Percentiles rank a stretch among this genome's conserved stretches.
Evolutionary conservation across 352 stramenopile species (phyloP).

Genomic region (Saprolegnia diclina): DNA sequence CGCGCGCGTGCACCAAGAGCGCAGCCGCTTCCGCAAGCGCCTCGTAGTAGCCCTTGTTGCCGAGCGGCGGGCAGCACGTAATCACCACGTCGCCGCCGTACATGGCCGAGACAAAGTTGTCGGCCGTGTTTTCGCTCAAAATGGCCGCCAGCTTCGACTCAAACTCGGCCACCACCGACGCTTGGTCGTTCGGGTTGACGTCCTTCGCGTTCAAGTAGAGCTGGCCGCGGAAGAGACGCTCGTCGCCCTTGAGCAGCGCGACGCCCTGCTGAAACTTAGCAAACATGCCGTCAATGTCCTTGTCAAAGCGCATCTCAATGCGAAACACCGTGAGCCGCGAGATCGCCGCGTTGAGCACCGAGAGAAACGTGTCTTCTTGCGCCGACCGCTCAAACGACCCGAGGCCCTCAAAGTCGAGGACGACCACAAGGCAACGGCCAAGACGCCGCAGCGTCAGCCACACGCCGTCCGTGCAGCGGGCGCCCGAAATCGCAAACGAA

Average conservation of each 20-base stretch:
- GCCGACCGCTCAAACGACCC: constrained; percentile 67
- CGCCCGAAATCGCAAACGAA: constrained; percentile 43
- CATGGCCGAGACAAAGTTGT: constrained; percentile 61
- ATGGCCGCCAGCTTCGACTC: constrained; percentile 41
- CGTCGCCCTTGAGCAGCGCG: constrained; percentile 55
- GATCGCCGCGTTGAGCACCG: constrained; percentile 59
- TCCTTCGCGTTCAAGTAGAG: constrained; percentile 75
- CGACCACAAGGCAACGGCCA: constrained; percentile 46
- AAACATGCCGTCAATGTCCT: constrained; percentile 67
- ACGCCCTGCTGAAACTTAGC: constrained; percentile 60
- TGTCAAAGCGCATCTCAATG: constrained; percentile 73
- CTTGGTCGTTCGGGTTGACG: constrained; percentile 59
- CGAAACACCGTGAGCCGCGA: constrained; percentile 72
- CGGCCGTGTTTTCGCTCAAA: constrained; percentile 43
- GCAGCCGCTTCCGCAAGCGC: constrained; percentile 42
- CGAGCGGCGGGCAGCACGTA: constrained; percentile 64
- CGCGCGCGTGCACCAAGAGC: constrained; percentile 34
- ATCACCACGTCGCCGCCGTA: constrained; percentile 52
- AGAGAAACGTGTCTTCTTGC: constrained; percentile 70
- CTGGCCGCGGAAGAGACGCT: constrained; percentile 46
- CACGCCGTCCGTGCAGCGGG: constrained; percentile 24
- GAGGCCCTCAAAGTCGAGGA: constrained; percentile 73
- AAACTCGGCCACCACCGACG: constrained; percentile 47
- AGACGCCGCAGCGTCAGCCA: constrained; percentile 17
- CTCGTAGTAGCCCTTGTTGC: constrained; percentile 56